A percentile compares a stretch with the other conserved stretches of the same genome.
Conservation (phyloP, 2,329 filamentous ascomycete genomes). For the Colletotrichum sidae region DNA sequence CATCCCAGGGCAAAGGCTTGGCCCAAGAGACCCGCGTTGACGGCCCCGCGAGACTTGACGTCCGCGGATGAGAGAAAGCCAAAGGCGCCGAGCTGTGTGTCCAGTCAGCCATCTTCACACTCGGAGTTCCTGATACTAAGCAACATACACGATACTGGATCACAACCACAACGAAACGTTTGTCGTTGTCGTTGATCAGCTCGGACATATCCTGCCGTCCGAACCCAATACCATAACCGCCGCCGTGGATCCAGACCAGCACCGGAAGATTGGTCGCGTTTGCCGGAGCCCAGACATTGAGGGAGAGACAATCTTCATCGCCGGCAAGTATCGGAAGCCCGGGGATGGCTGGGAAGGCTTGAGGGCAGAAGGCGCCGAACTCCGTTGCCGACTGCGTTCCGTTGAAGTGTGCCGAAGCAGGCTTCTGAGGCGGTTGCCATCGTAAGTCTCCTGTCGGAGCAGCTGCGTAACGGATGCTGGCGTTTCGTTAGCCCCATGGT, state of each 20-base stretch:
- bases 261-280: conserved; percentile 54
- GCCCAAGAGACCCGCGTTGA: conserved; percentile 64
- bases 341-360: conserved; percentile 43
- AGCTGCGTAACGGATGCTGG: conserved; percentile 57
- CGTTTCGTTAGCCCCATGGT: neutral
- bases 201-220: conserved; percentile 40
- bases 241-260: conserved; percentile 60
- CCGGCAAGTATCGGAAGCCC: conserved; percentile 41
- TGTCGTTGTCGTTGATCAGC: conserved; percentile 43
- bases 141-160: conserved; percentile 52
- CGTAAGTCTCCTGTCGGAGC: conserved; percentile 56
- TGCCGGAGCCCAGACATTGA: conserved; percentile 58
- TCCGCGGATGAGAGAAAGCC: conserved; percentile 59
- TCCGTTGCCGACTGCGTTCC: conserved; percentile 45
- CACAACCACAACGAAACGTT: conserved; percentile 52
- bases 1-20: conserved; percentile 61
- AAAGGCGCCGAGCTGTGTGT: conserved; percentile 50
- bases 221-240: conserved; percentile 49
- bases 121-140: conserved; percentile 39
- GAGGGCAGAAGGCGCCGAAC: conserved; percentile 49
- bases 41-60: conserved; percentile 45
- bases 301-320: conserved; percentile 59
- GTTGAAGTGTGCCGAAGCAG: conserved; percentile 40
- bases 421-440: conserved; percentile 55
- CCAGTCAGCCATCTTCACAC: neutral